phyloP scores from a whole-genome alignment of 1,139 yeast genomes.

The Kodamaea sp. region DNA sequence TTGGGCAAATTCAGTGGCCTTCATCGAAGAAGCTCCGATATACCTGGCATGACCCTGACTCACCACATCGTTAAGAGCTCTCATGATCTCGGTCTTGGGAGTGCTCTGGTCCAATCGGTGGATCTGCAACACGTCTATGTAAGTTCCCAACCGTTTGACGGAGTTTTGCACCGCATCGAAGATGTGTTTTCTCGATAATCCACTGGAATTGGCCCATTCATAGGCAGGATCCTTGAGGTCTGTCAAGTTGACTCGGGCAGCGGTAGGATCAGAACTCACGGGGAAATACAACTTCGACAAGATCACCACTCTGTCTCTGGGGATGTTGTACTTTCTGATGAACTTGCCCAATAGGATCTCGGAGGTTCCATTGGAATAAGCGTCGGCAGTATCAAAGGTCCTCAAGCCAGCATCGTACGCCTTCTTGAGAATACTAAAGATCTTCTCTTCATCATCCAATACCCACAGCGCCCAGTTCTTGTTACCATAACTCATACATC shows the following conservation, averaged over 20 bases:
- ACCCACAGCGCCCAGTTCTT: conserved; percentile 52
- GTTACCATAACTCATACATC: conserved; percentile 57
- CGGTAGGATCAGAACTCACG: conserved; percentile 8
- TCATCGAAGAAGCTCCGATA: conserved; percentile 22
- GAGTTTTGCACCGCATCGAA: conserved; percentile 19
- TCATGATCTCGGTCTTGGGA: conserved; percentile 19
- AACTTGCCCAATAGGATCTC: conserved; percentile 47
- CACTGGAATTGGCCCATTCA: conserved; percentile 13
- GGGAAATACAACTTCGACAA: conserved; percentile 35
- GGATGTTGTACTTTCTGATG: conserved; percentile 40
- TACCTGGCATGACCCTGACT: conserved; percentile 16
- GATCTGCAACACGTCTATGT: conserved; percentile 21
- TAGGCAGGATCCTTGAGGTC: conserved; percentile 3
- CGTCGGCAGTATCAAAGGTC: conserved; percentile 56
- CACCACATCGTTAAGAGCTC: conserved; percentile 20
- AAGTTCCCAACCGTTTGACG: conserved; percentile 20
- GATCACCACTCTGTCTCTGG: conserved; percentile 48
- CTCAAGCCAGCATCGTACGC: conserved; percentile 53
- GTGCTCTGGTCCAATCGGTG: conserved; percentile 17
- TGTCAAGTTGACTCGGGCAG: conserved; percentile 6
- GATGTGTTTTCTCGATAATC: conserved; percentile 21
- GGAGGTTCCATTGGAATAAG: conserved; percentile 46
- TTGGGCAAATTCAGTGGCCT: conserved; percentile 18
- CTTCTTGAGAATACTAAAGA: conserved; percentile 38
- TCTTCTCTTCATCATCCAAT: conserved; percentile 35